These are phyloP conservation scores for Xerocomus spinulosus DNA, from an alignment of 768 basidiomycete species.

Conservation along the genomic window DNA sequence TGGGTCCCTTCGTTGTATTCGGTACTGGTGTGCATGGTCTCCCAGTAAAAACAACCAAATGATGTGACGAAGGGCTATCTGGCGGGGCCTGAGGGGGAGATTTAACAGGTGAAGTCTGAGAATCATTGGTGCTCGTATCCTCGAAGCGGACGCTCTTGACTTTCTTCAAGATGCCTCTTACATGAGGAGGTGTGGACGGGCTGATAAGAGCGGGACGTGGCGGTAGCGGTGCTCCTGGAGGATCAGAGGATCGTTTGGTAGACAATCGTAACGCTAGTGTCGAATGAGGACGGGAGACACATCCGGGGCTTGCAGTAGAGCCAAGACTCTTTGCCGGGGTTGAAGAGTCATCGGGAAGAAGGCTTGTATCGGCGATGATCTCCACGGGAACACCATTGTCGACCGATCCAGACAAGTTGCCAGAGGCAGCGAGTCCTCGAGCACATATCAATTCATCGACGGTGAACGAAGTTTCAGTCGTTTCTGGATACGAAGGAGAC, in stretches of 20 bases:
- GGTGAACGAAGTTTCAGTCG: conserved; percentile 8
- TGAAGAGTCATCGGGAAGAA: conserved; percentile 14
- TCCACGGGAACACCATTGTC: conserved; percentile 3
- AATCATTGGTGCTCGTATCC: conserved; percentile 11
- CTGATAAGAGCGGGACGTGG: conserved; percentile 21
- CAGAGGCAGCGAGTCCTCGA: conserved; percentile 26
- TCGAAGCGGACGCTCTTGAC: conserved; percentile 39
- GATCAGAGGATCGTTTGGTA: conserved; percentile 6
- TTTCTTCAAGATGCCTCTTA: conserved; percentile 38
- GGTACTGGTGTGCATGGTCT: conserved; percentile 12
- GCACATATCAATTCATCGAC: conserved; percentile 37
- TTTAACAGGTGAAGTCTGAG: neutral
- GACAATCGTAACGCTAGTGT: conserved; percentile 4
- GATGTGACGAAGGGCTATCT: conserved; percentile 8
- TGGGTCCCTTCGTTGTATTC: neutral
- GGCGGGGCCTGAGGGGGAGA: neutral
- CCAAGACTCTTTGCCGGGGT: conserved; percentile 3
- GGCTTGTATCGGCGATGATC: conserved; percentile 1
- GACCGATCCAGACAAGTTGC: conserved; percentile 9
- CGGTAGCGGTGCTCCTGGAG: conserved; percentile 20
- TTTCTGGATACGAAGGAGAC: neutral
- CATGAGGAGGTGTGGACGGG: conserved; percentile 26
- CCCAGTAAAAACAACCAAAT: conserved; percentile 1
- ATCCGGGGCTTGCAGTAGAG: neutral
- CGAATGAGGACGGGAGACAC: neutral